Conservation (phyloP, 306 rosid genomes). For the apple (Malus domestica) region ASM211411v1 NC_041791.1:13454001-13454500, state of each 20-base stretch:
- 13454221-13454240: neutral
- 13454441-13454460: constrained; percentile 63
- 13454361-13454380: constrained; percentile 58
- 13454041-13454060: constrained; percentile 49
- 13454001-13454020: constrained; percentile 61
- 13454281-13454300: constrained; percentile 82
- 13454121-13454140: constrained; percentile 81
- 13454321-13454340: constrained; percentile 26
- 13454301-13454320: constrained; percentile 87
- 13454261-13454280: neutral
- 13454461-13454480: constrained; percentile 75
- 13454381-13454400: constrained; percentile 45
- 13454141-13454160: constrained; percentile 43
- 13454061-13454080: constrained; percentile 26
- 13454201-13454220: neutral
- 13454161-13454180: constrained; percentile 55
- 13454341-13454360: constrained; percentile 69
- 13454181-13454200: neutral
- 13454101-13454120: constrained; percentile 19
- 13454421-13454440: constrained; percentile 63
- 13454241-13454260: neutral
- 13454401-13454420: constrained; percentile 49
- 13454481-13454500: constrained; percentile 38
- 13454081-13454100: constrained; percentile 15
- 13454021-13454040: constrained; percentile 22